Evolutionary conservation across 257 asterid genomes (phyloP).

Genomic region (Fraxinus excelsior): DNA sequence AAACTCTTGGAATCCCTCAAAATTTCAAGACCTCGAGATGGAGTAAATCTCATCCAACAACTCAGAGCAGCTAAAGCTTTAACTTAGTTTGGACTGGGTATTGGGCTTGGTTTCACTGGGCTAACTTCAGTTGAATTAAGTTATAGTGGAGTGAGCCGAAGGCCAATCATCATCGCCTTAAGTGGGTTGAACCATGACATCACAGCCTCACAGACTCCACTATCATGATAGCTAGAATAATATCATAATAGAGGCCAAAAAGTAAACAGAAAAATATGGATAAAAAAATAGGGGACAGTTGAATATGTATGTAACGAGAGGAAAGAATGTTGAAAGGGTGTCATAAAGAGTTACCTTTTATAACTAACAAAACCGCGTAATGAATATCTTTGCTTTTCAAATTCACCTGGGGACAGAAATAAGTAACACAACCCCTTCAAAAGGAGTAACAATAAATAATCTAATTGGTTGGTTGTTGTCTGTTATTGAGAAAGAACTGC

Average conservation of each 20-base stretch:
- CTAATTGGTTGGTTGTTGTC: background rate
- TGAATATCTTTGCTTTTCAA: background rate
- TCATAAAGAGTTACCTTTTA: background rate
- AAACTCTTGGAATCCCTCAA: no score
- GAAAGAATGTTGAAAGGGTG: background rate
- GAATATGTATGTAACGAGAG: background rate
- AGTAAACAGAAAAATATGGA: background rate
- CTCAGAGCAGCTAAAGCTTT: no score
- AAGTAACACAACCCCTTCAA: background rate
- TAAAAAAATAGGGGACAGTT: background rate
- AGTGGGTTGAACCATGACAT: no score
- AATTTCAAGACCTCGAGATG: no score
- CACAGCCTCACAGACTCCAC: no score
- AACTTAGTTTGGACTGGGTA: no score
- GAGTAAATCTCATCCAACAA: no score
- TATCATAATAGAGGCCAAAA: background rate
- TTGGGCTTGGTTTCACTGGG: no score
- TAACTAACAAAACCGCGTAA: slow-evolving; percentile 7
- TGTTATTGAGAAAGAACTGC: background rate
- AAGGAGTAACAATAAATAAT: background rate
- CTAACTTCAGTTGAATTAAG: no score
- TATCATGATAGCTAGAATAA: no score
- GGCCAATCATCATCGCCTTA: no score
- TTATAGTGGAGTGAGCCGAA: no score
- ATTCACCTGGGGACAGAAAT: background rate